Evolutionary conservation across 129 eudicot genomes (phyloP).

Genomic region (Chrysanthemum lavandulifolium): DNA sequence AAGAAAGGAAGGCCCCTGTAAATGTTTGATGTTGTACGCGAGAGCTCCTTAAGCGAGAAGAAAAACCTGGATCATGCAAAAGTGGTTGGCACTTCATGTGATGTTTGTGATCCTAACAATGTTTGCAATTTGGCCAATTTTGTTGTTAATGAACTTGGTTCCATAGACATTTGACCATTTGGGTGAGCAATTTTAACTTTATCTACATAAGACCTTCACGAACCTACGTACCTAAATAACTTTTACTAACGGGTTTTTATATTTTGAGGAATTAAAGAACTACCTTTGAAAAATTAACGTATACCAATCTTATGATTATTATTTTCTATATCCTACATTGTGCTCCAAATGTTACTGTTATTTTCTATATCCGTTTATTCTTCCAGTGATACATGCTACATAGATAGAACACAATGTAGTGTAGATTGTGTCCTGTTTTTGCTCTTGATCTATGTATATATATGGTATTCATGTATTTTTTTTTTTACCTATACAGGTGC

Average conservation of each 20-base stretch:
- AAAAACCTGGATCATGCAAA: conserved; percentile 54
- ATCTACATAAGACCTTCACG: neutral
- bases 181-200: conserved; percentile 47
- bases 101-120: conserved; percentile 82
- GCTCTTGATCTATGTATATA: too few species aligned
- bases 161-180: conserved; percentile 85
- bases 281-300: too few species aligned
- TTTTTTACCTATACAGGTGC: conserved; percentile 48
- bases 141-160: conserved; percentile 72
- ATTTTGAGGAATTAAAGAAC: too few species aligned
- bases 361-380: too few species aligned
- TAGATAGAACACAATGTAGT: too few species aligned
- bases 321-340: too few species aligned
- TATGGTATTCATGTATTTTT: neutral
- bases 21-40: too few species aligned
- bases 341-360: too few species aligned
- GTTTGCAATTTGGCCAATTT: conserved; percentile 63
- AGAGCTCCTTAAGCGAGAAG: conserved; percentile 28
- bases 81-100: conserved; percentile 84
- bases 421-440: too few species aligned
- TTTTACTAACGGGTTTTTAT: neutral
- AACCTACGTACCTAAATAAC: neutral
- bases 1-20: too few species aligned
- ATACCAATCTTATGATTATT: too few species aligned
- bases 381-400: too few species aligned